Evolutionary conservation across 805 yeast genomes (phyloP).

Genomic region (Yarrowia yakushimensis): DNA sequence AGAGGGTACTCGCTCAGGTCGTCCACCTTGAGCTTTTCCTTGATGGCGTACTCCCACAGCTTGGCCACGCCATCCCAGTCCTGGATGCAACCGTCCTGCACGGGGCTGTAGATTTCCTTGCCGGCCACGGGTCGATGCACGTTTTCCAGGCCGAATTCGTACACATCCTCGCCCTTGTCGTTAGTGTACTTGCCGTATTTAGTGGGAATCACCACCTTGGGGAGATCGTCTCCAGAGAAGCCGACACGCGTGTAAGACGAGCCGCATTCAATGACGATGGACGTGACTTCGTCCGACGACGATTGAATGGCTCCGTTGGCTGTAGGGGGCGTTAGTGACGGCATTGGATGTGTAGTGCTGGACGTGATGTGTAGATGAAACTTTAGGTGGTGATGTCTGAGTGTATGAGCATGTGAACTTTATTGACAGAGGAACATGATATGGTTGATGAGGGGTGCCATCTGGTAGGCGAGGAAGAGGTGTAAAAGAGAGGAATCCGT

Average conservation of each 20-base stretch:
- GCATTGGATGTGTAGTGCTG: conserved; percentile 14
- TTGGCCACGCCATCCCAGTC: conserved; percentile 66
- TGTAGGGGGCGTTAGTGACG: conserved; percentile 19
- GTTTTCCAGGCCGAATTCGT: conserved; percentile 41
- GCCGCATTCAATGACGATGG: conserved; percentile 90
- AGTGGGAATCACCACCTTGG: conserved; percentile 72
- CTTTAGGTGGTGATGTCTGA: conserved; percentile 11
- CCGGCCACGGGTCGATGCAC: conserved; percentile 41
- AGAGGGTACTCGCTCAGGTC: conserved; percentile 64
- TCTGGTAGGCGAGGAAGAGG: no score
- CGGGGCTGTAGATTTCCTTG: conserved; percentile 38
- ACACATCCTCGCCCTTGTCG: conserved; percentile 28
- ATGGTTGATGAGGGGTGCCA: not conserved
- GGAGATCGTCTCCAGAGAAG: conserved; percentile 88
- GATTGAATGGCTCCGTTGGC: conserved; percentile 16
- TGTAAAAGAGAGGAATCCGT: no score
- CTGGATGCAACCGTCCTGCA: conserved; percentile 39
- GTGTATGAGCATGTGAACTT: not conserved
- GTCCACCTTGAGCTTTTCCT: conserved; percentile 46
- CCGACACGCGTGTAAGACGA: conserved; percentile 80
- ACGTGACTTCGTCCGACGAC: conserved; percentile 71
- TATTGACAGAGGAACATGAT: not conserved
- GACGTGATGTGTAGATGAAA: conserved; percentile 16
- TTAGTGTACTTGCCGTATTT: conserved; percentile 46
- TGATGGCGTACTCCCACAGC: conserved; percentile 66